These are phyloP conservation scores for Haplographium delicatum DNA, from an alignment of 495 filamentous ascomycete genomes.

Conservation along the genomic window DNA sequence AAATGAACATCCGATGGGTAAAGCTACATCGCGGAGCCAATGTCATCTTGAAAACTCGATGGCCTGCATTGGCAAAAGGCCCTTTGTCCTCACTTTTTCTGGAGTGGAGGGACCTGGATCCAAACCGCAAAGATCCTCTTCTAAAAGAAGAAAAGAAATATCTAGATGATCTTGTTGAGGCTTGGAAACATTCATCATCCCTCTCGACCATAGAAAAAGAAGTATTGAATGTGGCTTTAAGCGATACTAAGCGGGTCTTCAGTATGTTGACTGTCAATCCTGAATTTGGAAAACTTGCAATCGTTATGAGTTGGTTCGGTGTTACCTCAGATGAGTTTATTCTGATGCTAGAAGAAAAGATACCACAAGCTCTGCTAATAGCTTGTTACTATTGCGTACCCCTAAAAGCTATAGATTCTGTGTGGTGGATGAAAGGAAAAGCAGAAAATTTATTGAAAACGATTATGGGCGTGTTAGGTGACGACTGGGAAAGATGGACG, in stretches of 20 bases:
- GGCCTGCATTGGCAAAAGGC: slow-evolving; percentile 4
- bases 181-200: slow-evolving; percentile 2
- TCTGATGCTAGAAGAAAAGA: slow-evolving; percentile 14
- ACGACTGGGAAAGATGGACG: slow-evolving; percentile 14
- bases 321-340: slow-evolving; percentile 10
- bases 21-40: slow-evolving; percentile 17
- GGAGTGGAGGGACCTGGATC: slow-evolving; percentile 10
- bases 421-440: slow-evolving; percentile 24
- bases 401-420: slow-evolving; percentile 5
- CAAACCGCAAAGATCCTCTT: slow-evolving; percentile 7
- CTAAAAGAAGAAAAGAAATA: slow-evolving; percentile 1
- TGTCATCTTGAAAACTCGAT: neutral
- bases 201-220: neutral
- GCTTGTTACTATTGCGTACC: slow-evolving; percentile 15
- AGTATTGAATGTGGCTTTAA: slow-evolving; percentile 1
- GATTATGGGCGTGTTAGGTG: slow-evolving; percentile 8
- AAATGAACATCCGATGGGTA: slow-evolving; percentile 13
- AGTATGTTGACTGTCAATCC: slow-evolving; percentile 12
- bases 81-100: slow-evolving; percentile 1
- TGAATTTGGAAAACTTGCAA: slow-evolving; percentile 3
- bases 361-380: slow-evolving; percentile 20
- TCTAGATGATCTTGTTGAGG: slow-evolving; percentile 2
- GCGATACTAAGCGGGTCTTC: slow-evolving; percentile 4
- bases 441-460: slow-evolving; percentile 18
- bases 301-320: slow-evolving; percentile 15